Percentiles rank a stretch among this genome's conserved stretches.
Evolutionary conservation across 371 early-diverging fungal genomes (phyloP).

Genomic region (Capillidium heterosporum): DNA sequence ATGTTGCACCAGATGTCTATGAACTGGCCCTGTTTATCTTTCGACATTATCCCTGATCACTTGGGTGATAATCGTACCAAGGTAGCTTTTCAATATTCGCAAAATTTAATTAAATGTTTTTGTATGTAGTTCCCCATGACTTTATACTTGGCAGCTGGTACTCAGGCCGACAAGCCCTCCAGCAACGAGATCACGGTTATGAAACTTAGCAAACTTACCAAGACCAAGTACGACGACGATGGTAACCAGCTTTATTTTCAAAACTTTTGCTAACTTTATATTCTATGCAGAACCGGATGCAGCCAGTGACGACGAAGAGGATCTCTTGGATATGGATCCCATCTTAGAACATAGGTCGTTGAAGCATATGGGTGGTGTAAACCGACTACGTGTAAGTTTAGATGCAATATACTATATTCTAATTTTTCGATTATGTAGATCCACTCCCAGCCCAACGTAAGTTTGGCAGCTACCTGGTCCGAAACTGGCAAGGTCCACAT

Average conservation of each 20-base stretch:
- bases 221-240: conserved; percentile 73
- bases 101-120: not conserved
- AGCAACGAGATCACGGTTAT: conserved; percentile 82
- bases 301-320: conserved; percentile 51
- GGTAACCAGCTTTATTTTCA: not conserved
- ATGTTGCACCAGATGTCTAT: conserved; percentile 87
- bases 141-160: conserved; percentile 83
- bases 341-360: conserved; percentile 65
- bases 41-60: conserved; percentile 75
- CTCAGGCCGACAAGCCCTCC: conserved; percentile 64
- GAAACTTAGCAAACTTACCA: conserved; percentile 81
- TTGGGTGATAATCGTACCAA: conserved; percentile 62
- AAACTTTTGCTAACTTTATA: not conserved
- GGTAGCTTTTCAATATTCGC: conserved; percentile 16
- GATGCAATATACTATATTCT: not conserved
- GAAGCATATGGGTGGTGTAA: conserved; percentile 79
- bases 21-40: conserved; percentile 92
- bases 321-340: conserved; percentile 69
- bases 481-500: conserved; percentile 87
- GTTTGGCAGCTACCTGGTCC: conserved; percentile 80
- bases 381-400: conserved; percentile 53
- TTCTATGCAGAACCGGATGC: conserved; percentile 19
- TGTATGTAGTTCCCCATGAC: conserved; percentile 63
- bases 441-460: conserved; percentile 12
- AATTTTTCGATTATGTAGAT: no score